phyloP scores from a whole-genome alignment of 2,329 filamentous ascomycete species.

The Cladosporium halotolerans region DNA sequence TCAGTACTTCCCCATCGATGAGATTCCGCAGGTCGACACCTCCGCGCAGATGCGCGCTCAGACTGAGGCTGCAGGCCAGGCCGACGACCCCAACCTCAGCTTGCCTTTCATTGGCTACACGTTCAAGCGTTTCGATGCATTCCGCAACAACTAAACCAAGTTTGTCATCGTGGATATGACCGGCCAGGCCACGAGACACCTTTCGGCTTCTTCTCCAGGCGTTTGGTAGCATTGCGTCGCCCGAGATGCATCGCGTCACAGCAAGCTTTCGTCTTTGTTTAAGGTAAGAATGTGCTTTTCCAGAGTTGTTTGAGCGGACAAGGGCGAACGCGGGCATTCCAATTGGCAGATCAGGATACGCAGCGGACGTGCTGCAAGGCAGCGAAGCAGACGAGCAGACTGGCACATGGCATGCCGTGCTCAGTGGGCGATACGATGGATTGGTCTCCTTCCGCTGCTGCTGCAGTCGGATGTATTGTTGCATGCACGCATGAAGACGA shows the following conservation, averaged over 20 bases:
- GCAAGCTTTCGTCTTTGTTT: not conserved
- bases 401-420: no score
- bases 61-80: constrained; percentile 62
- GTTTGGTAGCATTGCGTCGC: constrained; percentile 1
- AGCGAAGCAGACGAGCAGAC: no score
- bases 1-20: constrained; percentile 97
- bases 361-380: not conserved
- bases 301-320: not conserved
- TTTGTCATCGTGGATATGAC: not conserved
- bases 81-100: constrained; percentile 85
- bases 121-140: constrained; percentile 88
- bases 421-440: no score
- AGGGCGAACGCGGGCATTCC: not conserved
- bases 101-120: constrained; percentile 94
- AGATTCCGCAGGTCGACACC: constrained; percentile 95
- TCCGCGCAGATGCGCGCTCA: constrained; percentile 80
- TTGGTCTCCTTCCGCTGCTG: no score
- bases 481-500: not conserved
- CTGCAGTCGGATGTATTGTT: no score
- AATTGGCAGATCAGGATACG: constrained; percentile 1
- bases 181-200: not conserved
- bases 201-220: not conserved
- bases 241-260: not conserved
- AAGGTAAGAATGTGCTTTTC: not conserved
- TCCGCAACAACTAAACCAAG: constrained; percentile 35